These are phyloP conservation scores for Stemphylium lycopersici DNA, from an alignment of 2,329 filamentous ascomycete genomes.

Conservation along the genomic window DNA sequence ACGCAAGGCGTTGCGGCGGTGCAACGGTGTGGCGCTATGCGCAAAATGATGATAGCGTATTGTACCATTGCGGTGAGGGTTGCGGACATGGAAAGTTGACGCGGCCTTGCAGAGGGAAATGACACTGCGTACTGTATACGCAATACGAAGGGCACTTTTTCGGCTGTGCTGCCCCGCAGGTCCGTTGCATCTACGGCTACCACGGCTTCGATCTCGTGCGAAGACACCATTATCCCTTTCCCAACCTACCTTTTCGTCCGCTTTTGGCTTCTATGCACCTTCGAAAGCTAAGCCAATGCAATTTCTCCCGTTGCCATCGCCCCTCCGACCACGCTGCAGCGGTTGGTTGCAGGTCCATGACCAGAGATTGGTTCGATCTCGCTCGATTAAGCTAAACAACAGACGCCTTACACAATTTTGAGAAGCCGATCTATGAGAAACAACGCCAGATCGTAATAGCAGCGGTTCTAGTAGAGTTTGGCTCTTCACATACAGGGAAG, in stretches of 20 bases:
- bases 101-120: constrained; percentile 1
- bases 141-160: not conserved
- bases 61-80: not conserved
- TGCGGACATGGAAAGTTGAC: not conserved
- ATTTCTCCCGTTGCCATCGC: not conserved
- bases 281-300: not conserved
- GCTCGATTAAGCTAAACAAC: too few relatives aligned
- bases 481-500: too few relatives aligned
- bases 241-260: too few relatives aligned
- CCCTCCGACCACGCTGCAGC: not conserved
- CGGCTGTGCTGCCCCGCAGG: not conserved
- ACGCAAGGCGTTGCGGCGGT: constrained; percentile 3
- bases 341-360: not conserved
- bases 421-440: not conserved
- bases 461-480: too few relatives aligned
- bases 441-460: not conserved
- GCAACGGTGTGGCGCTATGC: not conserved
- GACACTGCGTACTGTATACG: not conserved
- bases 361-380: not conserved
- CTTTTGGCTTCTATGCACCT: too few relatives aligned
- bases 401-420: not conserved
- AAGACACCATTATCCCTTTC: not conserved
- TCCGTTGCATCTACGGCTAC: not conserved
- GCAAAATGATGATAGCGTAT: not conserved
- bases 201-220: not conserved